These are phyloP conservation scores for Areca catechu DNA, from an alignment of 176 grass and related monocot species.

Conservation along the genomic window DNA sequence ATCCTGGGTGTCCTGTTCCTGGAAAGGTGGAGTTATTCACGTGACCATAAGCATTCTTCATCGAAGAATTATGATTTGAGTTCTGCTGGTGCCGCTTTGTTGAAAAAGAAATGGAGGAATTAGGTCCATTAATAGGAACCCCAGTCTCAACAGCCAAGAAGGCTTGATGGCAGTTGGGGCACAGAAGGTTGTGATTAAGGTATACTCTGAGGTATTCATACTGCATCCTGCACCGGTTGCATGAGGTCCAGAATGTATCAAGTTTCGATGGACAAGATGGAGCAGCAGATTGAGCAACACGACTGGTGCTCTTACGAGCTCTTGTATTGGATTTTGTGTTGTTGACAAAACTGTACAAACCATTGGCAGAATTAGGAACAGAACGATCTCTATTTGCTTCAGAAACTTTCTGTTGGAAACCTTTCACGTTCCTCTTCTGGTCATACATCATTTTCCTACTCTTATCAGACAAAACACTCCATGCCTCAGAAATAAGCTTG, in stretches of 20 bases:
- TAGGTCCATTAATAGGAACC: conserved; percentile 44
- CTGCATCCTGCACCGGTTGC: conserved; percentile 88
- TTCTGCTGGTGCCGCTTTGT: conserved; percentile 39
- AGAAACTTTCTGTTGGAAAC: conserved; percentile 4
- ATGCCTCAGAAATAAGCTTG: conserved; percentile 81
- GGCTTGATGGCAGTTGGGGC: conserved; percentile 79
- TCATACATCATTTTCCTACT: conserved; percentile 56
- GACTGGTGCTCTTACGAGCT: conserved; percentile 33
- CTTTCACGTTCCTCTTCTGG: conserved; percentile 45
- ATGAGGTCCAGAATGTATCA: conserved; percentile 90
- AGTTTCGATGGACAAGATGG: conserved; percentile 28
- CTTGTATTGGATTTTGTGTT: conserved; percentile 56
- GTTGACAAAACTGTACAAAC: conserved; percentile 35
- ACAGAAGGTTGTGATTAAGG: conserved; percentile 86
- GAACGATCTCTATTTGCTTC: conserved; percentile 27
- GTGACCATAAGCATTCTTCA: conserved; percentile 43
- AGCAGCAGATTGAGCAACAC: conserved; percentile 10
- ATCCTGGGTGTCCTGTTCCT: conserved; percentile 33
- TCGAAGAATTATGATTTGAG: conserved; percentile 22
- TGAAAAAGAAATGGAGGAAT: conserved; percentile 52
- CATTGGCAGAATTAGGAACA: conserved; percentile 41
- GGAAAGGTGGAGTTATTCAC: conserved; percentile 41
- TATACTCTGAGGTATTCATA: conserved; percentile 87
- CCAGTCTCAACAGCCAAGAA: conserved; percentile 78
- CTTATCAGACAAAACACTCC: conserved; percentile 81